Base-by-base conservation (phyloP, 305 asterid genomes). In the Solanum hybrid region DNA sequence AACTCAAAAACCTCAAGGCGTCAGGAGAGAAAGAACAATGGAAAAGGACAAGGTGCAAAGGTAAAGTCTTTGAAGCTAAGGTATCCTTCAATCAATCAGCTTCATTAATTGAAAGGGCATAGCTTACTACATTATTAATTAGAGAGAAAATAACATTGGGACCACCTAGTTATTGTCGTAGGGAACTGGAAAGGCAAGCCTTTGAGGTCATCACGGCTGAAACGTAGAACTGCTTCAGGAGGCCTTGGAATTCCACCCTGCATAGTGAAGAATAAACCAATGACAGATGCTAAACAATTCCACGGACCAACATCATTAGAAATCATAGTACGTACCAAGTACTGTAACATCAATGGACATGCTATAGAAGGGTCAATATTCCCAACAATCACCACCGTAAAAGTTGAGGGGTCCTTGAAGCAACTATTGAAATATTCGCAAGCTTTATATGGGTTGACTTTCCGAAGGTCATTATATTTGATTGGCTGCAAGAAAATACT, bases 231-330 rank as follows among this genome's bases (percentile, higher is more conserved):
- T 80, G 98, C 95, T 91, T 93, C 93, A 88, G 93, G 90, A 79
- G 97, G 98, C 90, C 94, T 94, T 90, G 99, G 98, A 88, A 97
- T 96, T 90, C 99, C 98, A 90, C 99, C 98, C 99, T 97, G 95
- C 93, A 92, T 77, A 83, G 87, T 88, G 89, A 89, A 89, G 61
- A 39, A 88, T 81, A 38, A 90, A 85, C 70, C 70, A 89, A 87
- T 89, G 82, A 73, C 86, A 79, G 79, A 82, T 79, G 85, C 70
- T 68, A 83, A 75, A 88, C 26, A 92, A 79, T 72, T 85, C 38
- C 34, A 89, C 79, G 75, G 78, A 39, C 65, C 31, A 45, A 79
- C 75, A 86, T 33, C 88, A 77, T 88, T 87, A 86, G 90, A 90
- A 90, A 89, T 78, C 70, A 89, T 79, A 89, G 20, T 83, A 90